Percentiles rank a stretch among this genome's conserved stretches.
phyloP scores from a whole-genome alignment of 1,284 basidiomycete genomes.

The Ganoderma lucidum region DNA sequence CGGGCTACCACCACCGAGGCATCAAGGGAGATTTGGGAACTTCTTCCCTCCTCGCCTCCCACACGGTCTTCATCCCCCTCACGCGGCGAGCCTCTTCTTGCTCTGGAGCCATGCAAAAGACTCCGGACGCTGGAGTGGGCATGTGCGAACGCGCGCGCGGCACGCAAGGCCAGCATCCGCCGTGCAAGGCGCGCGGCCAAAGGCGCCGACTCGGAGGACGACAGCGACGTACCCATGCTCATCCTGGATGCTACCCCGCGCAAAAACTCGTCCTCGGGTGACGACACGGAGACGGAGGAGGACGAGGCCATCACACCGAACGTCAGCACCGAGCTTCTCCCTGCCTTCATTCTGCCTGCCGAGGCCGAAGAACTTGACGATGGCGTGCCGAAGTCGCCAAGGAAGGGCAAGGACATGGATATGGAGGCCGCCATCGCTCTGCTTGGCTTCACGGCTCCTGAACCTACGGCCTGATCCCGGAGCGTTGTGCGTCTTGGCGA shows the following conservation, averaged over 20 bases:
- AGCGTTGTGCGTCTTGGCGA: conserved; percentile 7
- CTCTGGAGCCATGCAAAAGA: conserved; percentile 39
- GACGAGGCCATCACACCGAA: conserved; percentile 41
- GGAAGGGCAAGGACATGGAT: conserved; percentile 38
- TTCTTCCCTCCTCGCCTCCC: conserved; percentile 52
- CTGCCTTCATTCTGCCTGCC: conserved; percentile 18
- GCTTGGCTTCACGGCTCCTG: conserved; percentile 47
- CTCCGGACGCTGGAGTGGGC: conserved; percentile 55
- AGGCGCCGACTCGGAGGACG: conserved; percentile 34
- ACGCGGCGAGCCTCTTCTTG: conserved; percentile 42
- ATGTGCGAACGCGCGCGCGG: conserved; percentile 51
- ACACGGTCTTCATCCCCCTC: conserved; percentile 46
- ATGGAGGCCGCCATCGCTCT: conserved; percentile 56
- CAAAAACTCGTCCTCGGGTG: conserved; percentile 21
- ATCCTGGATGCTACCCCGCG: conserved; percentile 28
- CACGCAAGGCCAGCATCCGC: conserved; percentile 18
- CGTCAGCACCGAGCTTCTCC: conserved; percentile 35
- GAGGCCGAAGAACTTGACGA: conserved; percentile 9
- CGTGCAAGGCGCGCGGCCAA: conserved; percentile 5
- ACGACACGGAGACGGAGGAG: conserved; percentile 36
- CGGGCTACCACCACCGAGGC: conserved; percentile 13
- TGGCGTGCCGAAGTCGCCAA: conserved; percentile 17
- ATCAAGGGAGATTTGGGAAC: conserved; percentile 46
- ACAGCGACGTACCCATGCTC: conserved; percentile 39
- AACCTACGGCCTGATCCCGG: conserved; percentile 16